Evolutionary conservation across 306 rosid genomes (phyloP), one percentile per base, ranked within the genome.

Genomic region (Cicer chorassanicum): DNA sequence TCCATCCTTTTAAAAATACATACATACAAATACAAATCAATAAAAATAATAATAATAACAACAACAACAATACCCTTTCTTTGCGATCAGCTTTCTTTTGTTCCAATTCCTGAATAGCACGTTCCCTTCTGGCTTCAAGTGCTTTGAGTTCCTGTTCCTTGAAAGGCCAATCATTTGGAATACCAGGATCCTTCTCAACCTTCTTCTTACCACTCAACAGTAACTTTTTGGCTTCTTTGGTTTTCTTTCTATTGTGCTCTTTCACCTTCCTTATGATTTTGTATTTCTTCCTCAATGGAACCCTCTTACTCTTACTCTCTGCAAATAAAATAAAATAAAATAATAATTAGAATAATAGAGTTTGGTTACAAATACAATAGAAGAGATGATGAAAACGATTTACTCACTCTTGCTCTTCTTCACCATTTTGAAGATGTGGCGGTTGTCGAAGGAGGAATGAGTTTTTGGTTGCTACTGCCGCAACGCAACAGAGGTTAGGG

Each of bases 291-390:
- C 79, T 95, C 90, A 95, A 64, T 0, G 93, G 36, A 10, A 95
- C 76, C 80, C 99, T 86, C 89, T 95, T 95, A 46, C 99, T 95
- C 92, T 95, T 95, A 64, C 99, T 95, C 91, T 95, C 99, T 95
- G 83, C 71, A 67, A 57, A 43, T 10, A 21, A 59, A 54, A 44
- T 9, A 48, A 67, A 45, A 68, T n/a, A 62, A 67, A 45, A 68
- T n/a, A 62, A 62, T 14, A 4, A 3, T 0, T 15, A 39, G 1
- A 14, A 50, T 29, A 9, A 46, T 12, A 4, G 0, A 40, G 51
- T 21, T 66, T 21, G 7, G 13, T n/a, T 39, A 14, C 12, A 16
- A 61, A 42, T 19, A 9, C 3, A n/a, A 38, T 36, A 6, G 67
- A 61, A 38, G 7, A 39, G 29, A 24, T 44, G 41, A 45, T 38